A percentile compares a stretch with the other conserved stretches of the same genome.
These are phyloP conservation scores for Colletotrichum australisinense DNA, from an alignment of 2,329 filamentous ascomycete genomes.

Conservation along the genomic window DNA sequence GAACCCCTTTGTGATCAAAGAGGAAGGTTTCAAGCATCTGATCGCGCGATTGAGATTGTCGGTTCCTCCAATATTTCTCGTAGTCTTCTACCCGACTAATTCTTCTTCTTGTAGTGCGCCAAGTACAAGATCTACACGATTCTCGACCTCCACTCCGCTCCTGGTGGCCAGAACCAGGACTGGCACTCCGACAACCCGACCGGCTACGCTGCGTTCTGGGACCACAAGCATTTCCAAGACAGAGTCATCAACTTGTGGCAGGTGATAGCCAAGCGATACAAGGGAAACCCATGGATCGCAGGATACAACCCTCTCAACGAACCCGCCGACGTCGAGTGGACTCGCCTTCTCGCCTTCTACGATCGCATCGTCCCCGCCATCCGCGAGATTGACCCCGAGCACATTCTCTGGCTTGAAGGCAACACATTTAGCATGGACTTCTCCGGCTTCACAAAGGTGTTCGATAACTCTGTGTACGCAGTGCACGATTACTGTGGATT, in stretches of 20 bases:
- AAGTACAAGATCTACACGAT: constrained; percentile 56
- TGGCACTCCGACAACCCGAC: constrained; percentile 57
- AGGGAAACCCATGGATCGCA: constrained; percentile 53
- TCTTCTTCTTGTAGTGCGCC: constrained; percentile 41
- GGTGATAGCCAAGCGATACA: constrained; percentile 54
- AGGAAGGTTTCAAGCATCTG: constrained; percentile 59
- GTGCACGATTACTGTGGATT: constrained; percentile 60
- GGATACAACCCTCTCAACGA: constrained; percentile 50
- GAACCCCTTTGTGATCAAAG: constrained; percentile 59
- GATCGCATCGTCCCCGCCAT: constrained; percentile 48
- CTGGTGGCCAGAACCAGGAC: constrained; percentile 60
- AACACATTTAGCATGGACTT: constrained; percentile 56
- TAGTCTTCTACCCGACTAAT: constrained; percentile 39
- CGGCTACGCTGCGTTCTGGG: constrained; percentile 56
- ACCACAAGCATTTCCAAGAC: constrained; percentile 59
- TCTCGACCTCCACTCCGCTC: constrained; percentile 56
- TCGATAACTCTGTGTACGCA: constrained; percentile 55
- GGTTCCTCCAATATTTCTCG: constrained; percentile 33
- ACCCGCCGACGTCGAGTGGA: constrained; percentile 40
- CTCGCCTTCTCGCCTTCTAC: constrained; percentile 49
- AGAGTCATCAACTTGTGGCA: constrained; percentile 57
- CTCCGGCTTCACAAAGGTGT: constrained; percentile 42
- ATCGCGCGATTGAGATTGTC: constrained; percentile 57
- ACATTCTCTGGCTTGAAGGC: constrained; percentile 58
- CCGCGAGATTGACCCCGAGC: constrained; percentile 51